Evolutionary conservation across 2,329 filamentous ascomycete genomes (phyloP).

Genomic region (Passalora sequoiae): DNA sequence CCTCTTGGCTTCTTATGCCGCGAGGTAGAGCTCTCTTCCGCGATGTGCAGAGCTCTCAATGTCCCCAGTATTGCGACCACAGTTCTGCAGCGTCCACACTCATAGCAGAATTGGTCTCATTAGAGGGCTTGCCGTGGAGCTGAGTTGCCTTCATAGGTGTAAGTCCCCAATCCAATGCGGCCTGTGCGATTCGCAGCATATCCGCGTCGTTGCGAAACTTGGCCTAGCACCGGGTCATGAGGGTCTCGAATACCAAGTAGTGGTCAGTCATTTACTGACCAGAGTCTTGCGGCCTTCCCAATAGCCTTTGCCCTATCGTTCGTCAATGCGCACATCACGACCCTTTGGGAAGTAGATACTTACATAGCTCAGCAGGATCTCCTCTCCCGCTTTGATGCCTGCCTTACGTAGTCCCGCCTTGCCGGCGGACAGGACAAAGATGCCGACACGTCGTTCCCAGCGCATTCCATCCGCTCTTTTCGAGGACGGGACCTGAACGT

Average conservation of each 20-base stretch:
- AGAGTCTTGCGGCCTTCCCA: slow-evolving; percentile 25
- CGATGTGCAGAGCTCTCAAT: too few species aligned
- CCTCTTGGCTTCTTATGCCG: too few species aligned
- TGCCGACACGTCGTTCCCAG: slow-evolving; percentile 46
- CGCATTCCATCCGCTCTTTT: slow-evolving; percentile 35
- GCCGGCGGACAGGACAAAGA: slow-evolving; percentile 47
- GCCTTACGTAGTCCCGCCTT: slow-evolving; percentile 45
- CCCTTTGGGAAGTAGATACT: background rate
- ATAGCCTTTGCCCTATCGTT: slow-evolving; percentile 34
- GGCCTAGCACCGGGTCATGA: slow-evolving; percentile 1
- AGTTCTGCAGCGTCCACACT: too few species aligned
- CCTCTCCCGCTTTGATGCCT: slow-evolving; percentile 46
- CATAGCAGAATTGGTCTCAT: too few species aligned
- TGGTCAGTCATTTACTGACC: slow-evolving; percentile 7
- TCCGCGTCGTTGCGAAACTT: slow-evolving; percentile 23
- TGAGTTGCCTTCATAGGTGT: too few species aligned
- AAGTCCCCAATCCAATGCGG: slow-evolving; percentile 25
- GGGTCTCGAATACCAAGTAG: background rate
- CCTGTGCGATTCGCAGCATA: slow-evolving; percentile 26
- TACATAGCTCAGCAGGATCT: slow-evolving; percentile 50
- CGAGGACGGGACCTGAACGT: slow-evolving; percentile 35
- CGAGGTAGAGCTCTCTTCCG: too few species aligned
- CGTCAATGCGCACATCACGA: background rate
- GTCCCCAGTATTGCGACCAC: too few species aligned
- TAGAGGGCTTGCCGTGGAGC: too few species aligned